Evolutionary conservation across 768 basidiomycete genomes (phyloP), one percentile per base, ranked within the genome.

Genomic region (Suillus lakei): DNA sequence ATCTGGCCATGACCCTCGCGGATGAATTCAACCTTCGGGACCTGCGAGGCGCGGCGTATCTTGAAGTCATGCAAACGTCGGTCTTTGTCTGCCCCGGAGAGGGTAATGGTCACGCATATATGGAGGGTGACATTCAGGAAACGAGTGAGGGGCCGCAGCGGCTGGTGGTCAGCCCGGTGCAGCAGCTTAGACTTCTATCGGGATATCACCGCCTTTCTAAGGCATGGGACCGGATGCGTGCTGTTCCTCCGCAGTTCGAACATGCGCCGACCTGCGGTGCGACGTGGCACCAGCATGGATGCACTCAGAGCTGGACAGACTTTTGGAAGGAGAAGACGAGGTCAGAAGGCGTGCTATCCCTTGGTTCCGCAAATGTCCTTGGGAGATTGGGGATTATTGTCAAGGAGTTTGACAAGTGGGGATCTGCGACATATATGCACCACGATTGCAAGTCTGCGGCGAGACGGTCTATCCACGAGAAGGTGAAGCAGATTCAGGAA

Each of bases 251-350:
- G 36, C 72, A 75, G n/a, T 90, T 92, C 67, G 87, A 88, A 36
- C 91, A 92, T 69, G 83, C 87, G 2, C 74, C 84, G 9, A 77
- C 85, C 4, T 91, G 91, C 69, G 85, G 83, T 48, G 84, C 88
- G 18, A 88, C 86, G 12, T 92, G 90, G 89, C 88, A 90, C 70
- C 89, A 90, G 69, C 87, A 88, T 63, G 84, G 86, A 23, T 92
- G 91, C 68, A 85, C 83, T 28, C 89, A 90, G 74, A 86, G 86
- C 63, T 92, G 91, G 90, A 72, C 85, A 13, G 91, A 91, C 61
- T 92, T 91, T 72, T 92, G 91, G 91, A 90, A 89, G 75, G 90
- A 91, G 69, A 90, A 89, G 75, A 86, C 88, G 32, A 82, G 82
- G 70, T 80, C 84, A 53, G 91, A 91, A 41, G 73, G 81, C 4